These are phyloP conservation scores for Kuraishia piskuri DNA, from an alignment of 805 yeast species.

Conservation along the genomic window DNA sequence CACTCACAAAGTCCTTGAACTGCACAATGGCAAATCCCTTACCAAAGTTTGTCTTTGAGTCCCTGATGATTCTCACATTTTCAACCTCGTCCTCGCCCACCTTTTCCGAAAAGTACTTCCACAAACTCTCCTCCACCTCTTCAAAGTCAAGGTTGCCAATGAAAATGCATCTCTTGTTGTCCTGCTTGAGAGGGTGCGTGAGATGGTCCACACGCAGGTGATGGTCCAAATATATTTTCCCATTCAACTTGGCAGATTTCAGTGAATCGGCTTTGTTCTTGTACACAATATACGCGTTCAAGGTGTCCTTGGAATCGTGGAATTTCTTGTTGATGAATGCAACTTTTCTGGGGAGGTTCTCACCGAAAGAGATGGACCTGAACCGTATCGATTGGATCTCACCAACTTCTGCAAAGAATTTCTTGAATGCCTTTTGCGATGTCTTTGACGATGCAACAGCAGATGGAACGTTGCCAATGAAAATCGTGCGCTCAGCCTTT, in stretches of 20 bases:
- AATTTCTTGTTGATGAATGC: conserved; percentile 78
- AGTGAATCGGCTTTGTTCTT: conserved; percentile 39
- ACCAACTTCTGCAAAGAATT: conserved; percentile 45
- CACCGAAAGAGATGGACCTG: conserved; percentile 85
- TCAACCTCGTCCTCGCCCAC: conserved; percentile 63
- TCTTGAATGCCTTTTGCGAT: conserved; percentile 55
- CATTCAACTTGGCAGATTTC: conserved; percentile 50
- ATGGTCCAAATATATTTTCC: conserved; percentile 53
- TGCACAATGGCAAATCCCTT: conserved; percentile 97
- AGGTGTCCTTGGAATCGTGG: conserved; percentile 68
- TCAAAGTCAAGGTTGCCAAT: conserved; percentile 94
- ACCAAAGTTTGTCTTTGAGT: conserved; percentile 88
- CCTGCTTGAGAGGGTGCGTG: conserved; percentile 85
- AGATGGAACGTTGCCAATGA: conserved; percentile 78
- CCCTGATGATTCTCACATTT: conserved; percentile 85
- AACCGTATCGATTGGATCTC: conserved; percentile 72
- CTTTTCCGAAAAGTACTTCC: conserved; percentile 60
- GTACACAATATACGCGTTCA: conserved; percentile 86
- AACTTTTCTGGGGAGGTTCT: conserved; percentile 82
- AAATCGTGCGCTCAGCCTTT: conserved; percentile 78
- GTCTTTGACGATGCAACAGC: conserved; percentile 56
- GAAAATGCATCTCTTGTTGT: conserved; percentile 74
- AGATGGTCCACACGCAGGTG: conserved; percentile 90
- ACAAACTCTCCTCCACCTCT: conserved; percentile 81
- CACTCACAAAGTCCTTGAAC: conserved; percentile 63